phyloP scores from a whole-genome alignment of 352 stramenopile genomes.

The Globisporangium megalacanthum region DNA sequence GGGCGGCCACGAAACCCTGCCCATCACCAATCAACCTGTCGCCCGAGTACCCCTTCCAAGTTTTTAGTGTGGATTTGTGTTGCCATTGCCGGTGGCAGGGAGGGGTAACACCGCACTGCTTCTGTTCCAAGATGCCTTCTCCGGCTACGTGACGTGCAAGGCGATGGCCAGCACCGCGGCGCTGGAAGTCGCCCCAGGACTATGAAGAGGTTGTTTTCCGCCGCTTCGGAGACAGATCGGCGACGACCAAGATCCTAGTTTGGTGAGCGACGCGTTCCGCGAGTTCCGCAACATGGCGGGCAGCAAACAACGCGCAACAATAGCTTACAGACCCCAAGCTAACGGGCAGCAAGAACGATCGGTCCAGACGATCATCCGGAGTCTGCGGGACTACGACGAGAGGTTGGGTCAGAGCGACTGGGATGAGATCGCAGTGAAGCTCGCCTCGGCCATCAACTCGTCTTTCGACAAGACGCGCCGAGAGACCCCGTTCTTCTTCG shows the following conservation, averaged over 20 bases:
- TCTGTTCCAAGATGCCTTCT: constrained; percentile 20
- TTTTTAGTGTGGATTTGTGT: constrained; percentile 9
- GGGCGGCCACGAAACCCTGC: not conserved
- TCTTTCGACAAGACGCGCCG: constrained; percentile 11
- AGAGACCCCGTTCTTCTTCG: constrained; percentile 17
- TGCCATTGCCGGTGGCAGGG: not conserved
- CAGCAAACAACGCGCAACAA: constrained; percentile 26
- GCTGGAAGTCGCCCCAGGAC: constrained; percentile 16
- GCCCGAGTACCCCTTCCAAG: constrained; percentile 3
- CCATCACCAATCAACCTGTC: constrained; percentile 2
- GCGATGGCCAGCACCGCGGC: constrained; percentile 8
- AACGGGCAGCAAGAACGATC: constrained; percentile 32
- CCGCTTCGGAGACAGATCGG: constrained; percentile 21
- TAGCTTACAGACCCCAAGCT: constrained; percentile 21
- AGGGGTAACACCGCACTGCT: constrained; percentile 7
- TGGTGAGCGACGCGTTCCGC: constrained; percentile 25
- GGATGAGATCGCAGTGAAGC: constrained; percentile 19
- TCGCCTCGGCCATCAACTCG: constrained; percentile 22
- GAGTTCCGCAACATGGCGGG: constrained; percentile 19
- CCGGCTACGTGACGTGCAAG: constrained; percentile 18
- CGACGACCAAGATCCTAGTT: constrained; percentile 18
- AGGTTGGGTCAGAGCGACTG: constrained; percentile 23
- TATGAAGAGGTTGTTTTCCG: constrained; percentile 22
- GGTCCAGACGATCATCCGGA: constrained; percentile 22
- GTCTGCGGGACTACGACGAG: constrained; percentile 16